Evolutionary conservation across 2,329 filamentous ascomycete species (phyloP).

Genomic region (Aspergillus tanneri): DNA sequence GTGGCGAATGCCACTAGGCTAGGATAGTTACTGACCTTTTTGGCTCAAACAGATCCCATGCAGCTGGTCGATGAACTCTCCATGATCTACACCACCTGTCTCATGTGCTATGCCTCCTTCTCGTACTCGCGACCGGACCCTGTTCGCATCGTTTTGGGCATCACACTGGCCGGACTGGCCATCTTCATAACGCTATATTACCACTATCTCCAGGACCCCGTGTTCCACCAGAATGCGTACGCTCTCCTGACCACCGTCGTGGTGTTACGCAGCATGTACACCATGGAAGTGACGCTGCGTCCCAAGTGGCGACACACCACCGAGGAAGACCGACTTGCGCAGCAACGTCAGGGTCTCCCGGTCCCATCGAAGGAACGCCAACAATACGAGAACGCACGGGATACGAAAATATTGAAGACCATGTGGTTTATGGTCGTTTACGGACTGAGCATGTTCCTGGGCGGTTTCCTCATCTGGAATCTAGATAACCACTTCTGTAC

Average conservation of each 20-base stretch:
- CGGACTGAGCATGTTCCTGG: conserved; percentile 69
- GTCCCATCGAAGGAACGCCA: conserved; percentile 46
- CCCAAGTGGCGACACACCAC: conserved; percentile 55
- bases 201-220: conserved; percentile 75
- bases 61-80: conserved; percentile 69
- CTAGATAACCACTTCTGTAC: conserved; percentile 76
- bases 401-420: conserved; percentile 57
- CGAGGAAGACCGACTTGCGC: conserved; percentile 46
- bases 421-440: conserved; percentile 76
- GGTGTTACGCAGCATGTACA: conserved; percentile 70
- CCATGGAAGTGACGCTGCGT: conserved; percentile 68
- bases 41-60: conserved; percentile 58
- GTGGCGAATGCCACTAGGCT: not conserved
- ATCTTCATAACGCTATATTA: conserved; percentile 76
- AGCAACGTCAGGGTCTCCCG: conserved; percentile 36
- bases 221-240: conserved; percentile 80
- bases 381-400: conserved; percentile 54
- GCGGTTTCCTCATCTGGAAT: conserved; percentile 74
- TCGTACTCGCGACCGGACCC: conserved; percentile 60
- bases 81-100: conserved; percentile 70
- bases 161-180: conserved; percentile 57
- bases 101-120: conserved; percentile 73
- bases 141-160: conserved; percentile 56
- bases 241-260: conserved; percentile 69
- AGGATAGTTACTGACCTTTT: conserved; percentile 21